phyloP scores from a whole-genome alignment of 2,329 filamentous ascomycete species.

The Macrophomina pseudophaseolina region DNA sequence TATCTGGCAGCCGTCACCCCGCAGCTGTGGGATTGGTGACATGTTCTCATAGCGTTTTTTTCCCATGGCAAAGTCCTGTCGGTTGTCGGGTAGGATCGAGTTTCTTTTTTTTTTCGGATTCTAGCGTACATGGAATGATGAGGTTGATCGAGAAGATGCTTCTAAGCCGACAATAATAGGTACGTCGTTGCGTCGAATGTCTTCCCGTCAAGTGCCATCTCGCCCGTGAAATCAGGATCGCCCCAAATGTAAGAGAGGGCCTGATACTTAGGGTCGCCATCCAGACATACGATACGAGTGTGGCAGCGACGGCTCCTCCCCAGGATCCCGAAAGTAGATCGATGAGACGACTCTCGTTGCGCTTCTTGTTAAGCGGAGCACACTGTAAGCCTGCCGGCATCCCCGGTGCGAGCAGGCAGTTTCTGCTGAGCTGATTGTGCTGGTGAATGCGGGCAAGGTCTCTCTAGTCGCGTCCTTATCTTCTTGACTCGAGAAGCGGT shows the following conservation, averaged over 20 bases:
- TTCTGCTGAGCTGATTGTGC: not conserved
- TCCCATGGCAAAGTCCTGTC: too few species aligned
- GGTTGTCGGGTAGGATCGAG: too few species aligned
- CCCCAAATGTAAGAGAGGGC: constrained; percentile 6
- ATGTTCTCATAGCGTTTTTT: too few species aligned
- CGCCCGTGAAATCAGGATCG: not conserved
- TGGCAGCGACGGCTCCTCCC: not conserved
- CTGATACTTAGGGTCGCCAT: not conserved
- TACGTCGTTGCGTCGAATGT: not conserved
- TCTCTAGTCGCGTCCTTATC: too few species aligned
- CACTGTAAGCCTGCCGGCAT: not conserved
- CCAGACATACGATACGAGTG: not conserved
- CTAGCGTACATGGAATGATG: too few species aligned
- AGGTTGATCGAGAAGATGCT: too few species aligned
- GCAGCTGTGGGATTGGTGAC: too few species aligned
- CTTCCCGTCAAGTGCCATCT: not conserved
- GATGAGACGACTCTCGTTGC: not conserved
- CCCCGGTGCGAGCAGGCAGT: not conserved
- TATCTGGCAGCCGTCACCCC: too few species aligned
- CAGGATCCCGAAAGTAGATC: not conserved
- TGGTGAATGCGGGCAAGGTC: too few species aligned
- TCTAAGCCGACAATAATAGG: too few species aligned
- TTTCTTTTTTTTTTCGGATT: too few species aligned
- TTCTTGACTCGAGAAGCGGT: too few species aligned
- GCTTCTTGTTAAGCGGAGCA: not conserved